Evolutionary conservation across 169 alveolate genomes (phyloP).

Genomic region (Cryptosporidium canis): DNA sequence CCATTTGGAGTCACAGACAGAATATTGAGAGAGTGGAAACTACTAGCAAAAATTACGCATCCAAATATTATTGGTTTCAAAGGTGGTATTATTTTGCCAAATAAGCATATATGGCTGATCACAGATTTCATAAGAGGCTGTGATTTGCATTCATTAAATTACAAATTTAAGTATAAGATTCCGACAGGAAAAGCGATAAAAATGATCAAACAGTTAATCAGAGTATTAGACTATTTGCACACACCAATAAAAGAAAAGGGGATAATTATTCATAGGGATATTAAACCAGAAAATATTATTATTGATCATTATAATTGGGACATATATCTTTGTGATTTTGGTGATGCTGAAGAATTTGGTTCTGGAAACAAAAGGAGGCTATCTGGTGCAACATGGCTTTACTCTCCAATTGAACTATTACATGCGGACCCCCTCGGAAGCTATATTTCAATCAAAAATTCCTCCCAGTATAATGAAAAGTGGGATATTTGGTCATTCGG

Average conservation of each 20-base stretch:
- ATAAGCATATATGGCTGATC: conserved; percentile 88
- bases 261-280: conserved; percentile 83
- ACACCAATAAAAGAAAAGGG: conserved; percentile 82
- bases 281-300: conserved; percentile 85
- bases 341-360: conserved; percentile 86
- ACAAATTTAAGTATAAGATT: conserved; percentile 35
- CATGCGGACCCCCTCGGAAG: conserved; percentile 79
- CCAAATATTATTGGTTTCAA: conserved; percentile 80
- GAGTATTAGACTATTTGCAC: conserved; percentile 83
- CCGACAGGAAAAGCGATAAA: conserved; percentile 75
- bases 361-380: conserved; percentile 82
- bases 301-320: conserved; percentile 79
- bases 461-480: conserved; percentile 76
- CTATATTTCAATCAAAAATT: conserved; percentile 35
- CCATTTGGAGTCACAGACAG: conserved; percentile 88
- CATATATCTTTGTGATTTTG: conserved; percentile 85
- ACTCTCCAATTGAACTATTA: conserved; percentile 90
- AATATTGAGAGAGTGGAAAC: conserved; percentile 87
- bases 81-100: conserved; percentile 89
- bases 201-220: conserved; percentile 89
- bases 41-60: conserved; percentile 83
- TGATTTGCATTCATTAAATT: conserved; percentile 87
- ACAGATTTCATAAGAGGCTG: conserved; percentile 84
- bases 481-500: conserved; percentile 90
- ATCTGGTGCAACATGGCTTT: conserved; percentile 92